These are phyloP conservation scores for Ceratocystis huliohia DNA, from an alignment of 2,329 filamentous ascomycete species.

Conservation along the genomic window DNA sequence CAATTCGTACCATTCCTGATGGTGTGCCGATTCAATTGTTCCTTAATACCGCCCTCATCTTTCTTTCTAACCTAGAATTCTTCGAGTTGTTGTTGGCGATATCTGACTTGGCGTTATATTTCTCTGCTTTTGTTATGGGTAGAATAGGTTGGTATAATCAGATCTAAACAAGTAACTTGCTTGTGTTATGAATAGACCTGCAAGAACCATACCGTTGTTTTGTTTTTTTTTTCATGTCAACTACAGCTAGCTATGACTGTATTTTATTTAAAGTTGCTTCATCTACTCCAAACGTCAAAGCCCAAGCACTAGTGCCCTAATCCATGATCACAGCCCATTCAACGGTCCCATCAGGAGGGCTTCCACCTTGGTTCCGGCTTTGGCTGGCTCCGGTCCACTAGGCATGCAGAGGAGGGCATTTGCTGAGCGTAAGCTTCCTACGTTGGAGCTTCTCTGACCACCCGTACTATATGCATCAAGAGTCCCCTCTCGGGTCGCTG, in stretches of 20 bases:
- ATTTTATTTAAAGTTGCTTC: neutral
- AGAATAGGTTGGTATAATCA: constrained; percentile 16
- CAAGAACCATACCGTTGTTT: constrained; percentile 4
- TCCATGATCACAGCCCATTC: constrained; percentile 13
- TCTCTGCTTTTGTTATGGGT: constrained; percentile 15
- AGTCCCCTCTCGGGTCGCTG: constrained; percentile 50
- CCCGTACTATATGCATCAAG: constrained; percentile 73
- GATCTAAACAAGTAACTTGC: constrained; percentile 9
- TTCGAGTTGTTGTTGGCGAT: constrained; percentile 14
- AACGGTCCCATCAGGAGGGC: constrained; percentile 57
- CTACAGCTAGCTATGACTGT: neutral
- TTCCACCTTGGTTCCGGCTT: constrained; percentile 58
- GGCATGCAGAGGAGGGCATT: constrained; percentile 77
- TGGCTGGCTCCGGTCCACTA: constrained; percentile 47
- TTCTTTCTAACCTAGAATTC: constrained; percentile 16
- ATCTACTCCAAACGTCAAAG: too few species aligned
- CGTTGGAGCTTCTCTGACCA: constrained; percentile 74
- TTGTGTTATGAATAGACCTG: constrained; percentile 9
- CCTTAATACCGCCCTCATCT: neutral
- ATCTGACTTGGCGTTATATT: constrained; percentile 19
- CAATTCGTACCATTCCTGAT: neutral
- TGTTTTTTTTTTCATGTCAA: constrained; percentile 6
- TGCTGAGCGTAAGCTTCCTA: constrained; percentile 77
- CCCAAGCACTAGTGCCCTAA: neutral
- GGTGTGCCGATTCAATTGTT: neutral